These are phyloP conservation scores for Mediolabrus comicus DNA, from an alignment of 108 stramenopile genomes.

Conservation along the genomic window DNA sequence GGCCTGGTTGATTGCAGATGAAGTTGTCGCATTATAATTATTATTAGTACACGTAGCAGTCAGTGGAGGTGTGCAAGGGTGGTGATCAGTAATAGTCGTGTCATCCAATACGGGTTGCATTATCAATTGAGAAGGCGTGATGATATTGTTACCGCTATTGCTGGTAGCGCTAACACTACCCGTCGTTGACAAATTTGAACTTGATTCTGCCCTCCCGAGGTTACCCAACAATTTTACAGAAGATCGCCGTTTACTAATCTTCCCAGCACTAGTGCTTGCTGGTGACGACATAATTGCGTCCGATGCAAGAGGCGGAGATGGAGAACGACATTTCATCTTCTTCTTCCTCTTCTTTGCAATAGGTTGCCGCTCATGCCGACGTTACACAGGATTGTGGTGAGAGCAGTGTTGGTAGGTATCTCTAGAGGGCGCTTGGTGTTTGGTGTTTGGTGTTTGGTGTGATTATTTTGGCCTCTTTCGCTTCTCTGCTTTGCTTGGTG, in stretches of 20 bases:
- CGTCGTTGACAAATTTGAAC: neutral
- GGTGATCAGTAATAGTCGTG: neutral
- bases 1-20: neutral
- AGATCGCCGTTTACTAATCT: neutral
- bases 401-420: neutral
- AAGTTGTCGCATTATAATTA: neutral
- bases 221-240: neutral
- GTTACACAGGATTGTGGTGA: too few species aligned
- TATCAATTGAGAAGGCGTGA: neutral
- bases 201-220: neutral
- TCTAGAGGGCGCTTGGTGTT: too few species aligned
- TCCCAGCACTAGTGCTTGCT: neutral
- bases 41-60: too few species aligned
- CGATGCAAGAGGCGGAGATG: neutral
- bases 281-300: neutral
- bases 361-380: neutral
- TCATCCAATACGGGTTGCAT: neutral
- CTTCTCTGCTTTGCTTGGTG: too few species aligned
- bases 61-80: neutral
- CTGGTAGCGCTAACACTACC: neutral
- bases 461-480: too few species aligned
- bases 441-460: too few species aligned
- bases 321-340: neutral
- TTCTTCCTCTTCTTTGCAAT: too few species aligned
- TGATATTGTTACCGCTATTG: neutral